Conservation (phyloP, 2,329 filamentous ascomycete genomes). For the Colletotrichum orchidophilum region DNA sequence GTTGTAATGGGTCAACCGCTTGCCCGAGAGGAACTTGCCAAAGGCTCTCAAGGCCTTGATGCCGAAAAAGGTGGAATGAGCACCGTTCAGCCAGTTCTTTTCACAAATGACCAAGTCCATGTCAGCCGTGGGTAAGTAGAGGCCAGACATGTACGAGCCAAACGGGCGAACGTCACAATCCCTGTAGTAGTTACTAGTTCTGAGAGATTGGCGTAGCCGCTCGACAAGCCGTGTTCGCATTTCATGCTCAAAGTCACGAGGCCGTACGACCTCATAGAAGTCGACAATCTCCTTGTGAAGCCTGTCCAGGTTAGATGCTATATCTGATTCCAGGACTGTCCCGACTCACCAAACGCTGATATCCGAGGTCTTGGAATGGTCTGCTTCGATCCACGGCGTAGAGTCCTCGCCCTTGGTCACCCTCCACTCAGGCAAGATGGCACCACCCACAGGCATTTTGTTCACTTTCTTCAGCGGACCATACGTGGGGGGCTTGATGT, state of each 20-base stretch:
- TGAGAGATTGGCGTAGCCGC: slow-evolving; percentile 71
- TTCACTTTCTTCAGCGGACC: slow-evolving; percentile 60
- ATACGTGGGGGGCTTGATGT: slow-evolving; percentile 68
- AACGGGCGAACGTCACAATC: slow-evolving; percentile 78
- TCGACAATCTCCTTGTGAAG: slow-evolving; percentile 90
- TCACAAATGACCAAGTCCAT: slow-evolving; percentile 91
- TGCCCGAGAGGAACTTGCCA: slow-evolving; percentile 63
- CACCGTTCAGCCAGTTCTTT: slow-evolving; percentile 48
- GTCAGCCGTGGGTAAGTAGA: slow-evolving; percentile 78
- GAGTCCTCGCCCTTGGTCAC: slow-evolving; percentile 51
- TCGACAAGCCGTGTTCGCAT: slow-evolving; percentile 79
- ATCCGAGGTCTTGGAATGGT: slow-evolving; percentile 63
- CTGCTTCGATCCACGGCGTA: slow-evolving; percentile 70
- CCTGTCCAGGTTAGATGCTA: slow-evolving; percentile 51
- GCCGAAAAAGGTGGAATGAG: slow-evolving; percentile 54
- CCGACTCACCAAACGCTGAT: slow-evolving; percentile 66
- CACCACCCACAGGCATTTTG: slow-evolving; percentile 60
- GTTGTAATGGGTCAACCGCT: slow-evolving; percentile 65
- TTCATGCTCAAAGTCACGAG: slow-evolving; percentile 78
- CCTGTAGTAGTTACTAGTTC: slow-evolving; percentile 59
- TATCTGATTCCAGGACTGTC: background rate
- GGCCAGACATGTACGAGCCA: slow-evolving; percentile 91
- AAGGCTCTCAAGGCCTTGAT: slow-evolving; percentile 71
- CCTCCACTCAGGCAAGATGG: slow-evolving; percentile 63
- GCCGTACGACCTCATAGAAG: slow-evolving; percentile 87